Base-by-base conservation (phyloP, 164 flowering plant genomes). In the Macadamia integrifolia region DNA sequence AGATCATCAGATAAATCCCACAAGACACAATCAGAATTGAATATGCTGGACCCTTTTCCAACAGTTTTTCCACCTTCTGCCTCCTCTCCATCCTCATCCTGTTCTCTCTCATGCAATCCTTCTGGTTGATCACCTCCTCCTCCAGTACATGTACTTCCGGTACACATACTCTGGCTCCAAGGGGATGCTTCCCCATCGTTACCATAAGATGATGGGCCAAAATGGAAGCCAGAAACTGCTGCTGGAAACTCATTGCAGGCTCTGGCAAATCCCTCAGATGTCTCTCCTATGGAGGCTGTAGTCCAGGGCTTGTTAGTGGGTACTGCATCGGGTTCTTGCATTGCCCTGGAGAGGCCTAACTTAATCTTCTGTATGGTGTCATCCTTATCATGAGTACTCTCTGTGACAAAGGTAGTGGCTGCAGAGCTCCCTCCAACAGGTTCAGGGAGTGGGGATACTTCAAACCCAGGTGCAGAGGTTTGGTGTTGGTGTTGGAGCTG, bases 1-100 rank as follows among this genome's bases (percentile, higher is more conserved):
- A 91, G 81, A 77, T 91, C 93, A 69, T 85, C 92, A 9, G 97
- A 79, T 29, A 93, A 73, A 71, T 92, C 98, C 98, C 97, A 92
- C 74, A 92, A 65, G 50, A 80, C 80, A 46, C 88, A 85, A 29
- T 90, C 97, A 3, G 95, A 72, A 64, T 74, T 86, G 75, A 91
- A 91, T 55, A 88, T 73, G 60, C 58, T 73, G 31, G 82, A 66
- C 10, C 72, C 69, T 64, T 78, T 46, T 65, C 78, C 72, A 0
- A 72, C 70, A 44, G 73, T 80, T 69, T 82, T 84, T 46, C 75
- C 84, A 13, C 76, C 85, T n/a, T 79, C 83, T 12, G 88, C 78
- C 46, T 81, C 92, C 14, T 83, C 87, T 31, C 50, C 85, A 50
- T 80, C 78, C 31, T 84, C 85, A 18, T 84, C 86, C 53, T 46